phyloP scores from a whole-genome alignment of 2,329 filamentous ascomycete species.

The Niveomyces coronatus region DNA sequence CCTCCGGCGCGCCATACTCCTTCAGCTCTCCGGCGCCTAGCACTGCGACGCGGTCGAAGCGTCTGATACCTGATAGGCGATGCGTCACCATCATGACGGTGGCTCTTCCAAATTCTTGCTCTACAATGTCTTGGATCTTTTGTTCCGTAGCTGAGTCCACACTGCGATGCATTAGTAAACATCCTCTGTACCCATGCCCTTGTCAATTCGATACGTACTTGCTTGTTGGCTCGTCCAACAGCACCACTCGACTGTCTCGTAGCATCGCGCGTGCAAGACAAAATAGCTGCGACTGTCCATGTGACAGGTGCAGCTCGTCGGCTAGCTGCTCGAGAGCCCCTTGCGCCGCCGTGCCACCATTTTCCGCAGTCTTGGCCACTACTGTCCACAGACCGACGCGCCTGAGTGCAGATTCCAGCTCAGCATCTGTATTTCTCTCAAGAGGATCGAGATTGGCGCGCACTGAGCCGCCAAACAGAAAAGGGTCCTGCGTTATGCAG shows the following conservation, averaged over 20 bases:
- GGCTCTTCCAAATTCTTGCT: slow-evolving; percentile 2
- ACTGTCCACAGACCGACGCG: slow-evolving; percentile 1
- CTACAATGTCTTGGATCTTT: slow-evolving; percentile 2
- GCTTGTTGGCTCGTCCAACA: slow-evolving; percentile 5
- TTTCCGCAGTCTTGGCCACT: not conserved
- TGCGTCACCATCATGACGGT: slow-evolving; percentile 9
- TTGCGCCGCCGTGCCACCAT: not conserved
- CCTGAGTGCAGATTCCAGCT: not conserved
- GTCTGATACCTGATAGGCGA: slow-evolving; percentile 1
- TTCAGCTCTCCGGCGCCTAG: not conserved
- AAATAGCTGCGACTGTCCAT: slow-evolving; percentile 3
- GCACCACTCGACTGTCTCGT: slow-evolving; percentile 2
- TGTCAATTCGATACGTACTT: not conserved
- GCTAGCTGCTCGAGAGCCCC: not conserved
- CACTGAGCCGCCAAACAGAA: slow-evolving; percentile 3
- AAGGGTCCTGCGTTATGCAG: slow-evolving; percentile 3
- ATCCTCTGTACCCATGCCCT: too few species aligned
- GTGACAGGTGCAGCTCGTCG: slow-evolving; percentile 3
- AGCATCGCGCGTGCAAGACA: slow-evolving; percentile 2
- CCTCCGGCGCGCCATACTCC: not conserved
- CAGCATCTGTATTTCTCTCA: not conserved
- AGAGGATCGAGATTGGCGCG: slow-evolving; percentile 1
- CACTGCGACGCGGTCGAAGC: slow-evolving; percentile 3
- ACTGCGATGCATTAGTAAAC: not conserved
- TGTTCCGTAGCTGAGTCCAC: slow-evolving; percentile 3